Evolutionary conservation across 1,284 basidiomycete genomes (phyloP), one percentile per base, ranked within the genome.

Genomic region (Austroboletus novae-zelandiae): DNA sequence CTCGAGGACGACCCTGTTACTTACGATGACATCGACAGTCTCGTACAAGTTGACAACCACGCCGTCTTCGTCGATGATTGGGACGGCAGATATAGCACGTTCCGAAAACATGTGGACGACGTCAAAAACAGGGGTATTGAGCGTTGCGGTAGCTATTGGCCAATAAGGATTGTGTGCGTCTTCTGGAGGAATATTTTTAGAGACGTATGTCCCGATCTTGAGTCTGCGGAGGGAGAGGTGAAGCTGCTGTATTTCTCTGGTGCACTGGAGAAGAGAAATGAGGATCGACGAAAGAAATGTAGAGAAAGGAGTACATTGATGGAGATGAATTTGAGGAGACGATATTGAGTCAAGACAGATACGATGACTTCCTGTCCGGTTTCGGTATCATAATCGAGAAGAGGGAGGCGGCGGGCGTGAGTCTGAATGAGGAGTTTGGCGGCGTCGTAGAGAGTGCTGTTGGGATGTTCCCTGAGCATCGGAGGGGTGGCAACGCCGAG

Each of bases 81-180:
- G 97, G 10, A 99, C 96, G 3, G 96, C 95, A 20, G 93, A 96
- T 59, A 99, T 98, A 14, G 94, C 90, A 32, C 88, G 81, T 68
- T 96, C 92, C 1, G 93, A 97, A 68, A 99, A 99, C 89, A 98
- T 94, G 68, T 99, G 97, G 1, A 99, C 97, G 45, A 99, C 92
- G 64, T 98, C 94, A 63, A 98, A 98, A 1, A 99, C 97, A 17
- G 92, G 89, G 1, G 96, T 98, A 55, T 87, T 76, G 59, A 98
- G 76, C 10, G 86, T 96, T 2, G 97, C 97, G 0, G 94, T 97
- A 2, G 93, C 91, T 48, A 99, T 86, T 1, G 96, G 96, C 66
- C 89, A 81, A 70, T 86, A 95, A 1, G 88, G 91, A 54, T 86
- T 86, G 47, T 77, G 70, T 36, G 72, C 74, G 45, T 67, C 61